Evolutionary conservation across 495 filamentous ascomycete genomes (phyloP).

Genomic region (Friedmanniomyces simplex): DNA sequence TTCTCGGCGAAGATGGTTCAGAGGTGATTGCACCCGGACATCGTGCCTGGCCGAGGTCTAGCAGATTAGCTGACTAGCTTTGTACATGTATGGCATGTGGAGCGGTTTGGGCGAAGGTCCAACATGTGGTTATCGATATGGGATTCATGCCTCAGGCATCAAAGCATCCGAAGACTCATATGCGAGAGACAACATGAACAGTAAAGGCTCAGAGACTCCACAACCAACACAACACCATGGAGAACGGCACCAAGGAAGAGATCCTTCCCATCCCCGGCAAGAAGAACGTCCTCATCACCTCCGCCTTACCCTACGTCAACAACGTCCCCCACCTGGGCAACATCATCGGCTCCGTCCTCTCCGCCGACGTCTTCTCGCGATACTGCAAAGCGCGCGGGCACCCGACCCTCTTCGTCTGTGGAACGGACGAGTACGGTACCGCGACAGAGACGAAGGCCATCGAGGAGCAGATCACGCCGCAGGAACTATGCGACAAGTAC

Average conservation of each 20-base stretch:
- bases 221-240: neutral
- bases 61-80: no score
- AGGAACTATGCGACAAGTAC: slow-evolving; percentile 76
- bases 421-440: slow-evolving; percentile 47
- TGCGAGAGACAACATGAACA: no score
- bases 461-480: slow-evolving; percentile 56
- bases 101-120: no score
- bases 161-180: no score
- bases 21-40: no score
- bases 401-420: slow-evolving; percentile 57
- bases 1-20: no score
- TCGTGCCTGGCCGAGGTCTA: no score
- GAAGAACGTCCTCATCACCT: slow-evolving; percentile 43
- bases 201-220: no score
- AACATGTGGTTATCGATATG: no score
- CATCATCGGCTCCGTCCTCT: slow-evolving; percentile 80
- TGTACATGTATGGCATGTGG: no score
- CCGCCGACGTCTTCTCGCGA: slow-evolving; percentile 68
- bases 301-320: slow-evolving; percentile 66
- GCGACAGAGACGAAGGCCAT: slow-evolving; percentile 77
- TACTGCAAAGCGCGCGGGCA: slow-evolving; percentile 61
- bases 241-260: slow-evolving; percentile 22
- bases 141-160: no score
- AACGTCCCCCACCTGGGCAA: slow-evolving; percentile 95
- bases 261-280: slow-evolving; percentile 39